Percentiles rank a stretch among this genome's conserved stretches.
Evolutionary conservation across 164 flowering plant genomes (phyloP).

Genomic region (Vitis rotundifolia): DNA sequence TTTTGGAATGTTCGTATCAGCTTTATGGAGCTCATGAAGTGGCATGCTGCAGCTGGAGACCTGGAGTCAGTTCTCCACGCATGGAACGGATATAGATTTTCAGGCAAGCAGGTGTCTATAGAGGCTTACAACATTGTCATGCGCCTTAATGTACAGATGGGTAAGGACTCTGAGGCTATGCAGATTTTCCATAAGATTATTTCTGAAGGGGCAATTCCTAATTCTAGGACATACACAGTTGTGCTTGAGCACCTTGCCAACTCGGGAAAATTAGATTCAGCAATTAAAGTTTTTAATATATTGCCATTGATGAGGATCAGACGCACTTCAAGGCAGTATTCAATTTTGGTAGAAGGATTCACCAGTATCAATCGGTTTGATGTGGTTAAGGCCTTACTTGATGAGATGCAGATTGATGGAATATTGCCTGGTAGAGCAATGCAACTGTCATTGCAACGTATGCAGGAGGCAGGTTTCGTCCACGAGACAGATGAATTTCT

Average conservation of each 20-base stretch:
- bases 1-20: slow-evolving; percentile 47
- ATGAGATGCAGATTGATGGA: slow-evolving; percentile 76
- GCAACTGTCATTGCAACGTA: slow-evolving; percentile 41
- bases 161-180: slow-evolving; percentile 60
- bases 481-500: slow-evolving; percentile 52
- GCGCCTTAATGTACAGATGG: slow-evolving; percentile 45
- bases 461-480: slow-evolving; percentile 58
- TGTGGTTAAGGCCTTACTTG: slow-evolving; percentile 49
- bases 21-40: slow-evolving; percentile 70
- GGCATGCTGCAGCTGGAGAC: slow-evolving; percentile 62
- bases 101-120: slow-evolving; percentile 43
- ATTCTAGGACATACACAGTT: slow-evolving; percentile 75
- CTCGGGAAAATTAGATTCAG: slow-evolving; percentile 53
- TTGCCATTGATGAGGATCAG: slow-evolving; percentile 81
- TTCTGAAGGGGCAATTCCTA: slow-evolving; percentile 71
- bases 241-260: slow-evolving; percentile 68
- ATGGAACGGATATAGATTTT: slow-evolving; percentile 53
- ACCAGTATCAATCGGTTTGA: slow-evolving; percentile 36
- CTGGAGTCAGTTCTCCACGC: slow-evolving; percentile 45
- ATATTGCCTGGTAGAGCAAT: slow-evolving; percentile 64
- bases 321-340: slow-evolving; percentile 64
- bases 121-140: slow-evolving; percentile 82
- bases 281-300: slow-evolving; percentile 54
- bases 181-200: slow-evolving; percentile 49
- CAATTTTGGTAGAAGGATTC: slow-evolving; percentile 55